A percentile compares a stretch with the other conserved stretches of the same genome.
These are phyloP conservation scores for Penicillium sp. DNA, from an alignment of 2,329 filamentous ascomycete species.

Conservation along the genomic window DNA sequence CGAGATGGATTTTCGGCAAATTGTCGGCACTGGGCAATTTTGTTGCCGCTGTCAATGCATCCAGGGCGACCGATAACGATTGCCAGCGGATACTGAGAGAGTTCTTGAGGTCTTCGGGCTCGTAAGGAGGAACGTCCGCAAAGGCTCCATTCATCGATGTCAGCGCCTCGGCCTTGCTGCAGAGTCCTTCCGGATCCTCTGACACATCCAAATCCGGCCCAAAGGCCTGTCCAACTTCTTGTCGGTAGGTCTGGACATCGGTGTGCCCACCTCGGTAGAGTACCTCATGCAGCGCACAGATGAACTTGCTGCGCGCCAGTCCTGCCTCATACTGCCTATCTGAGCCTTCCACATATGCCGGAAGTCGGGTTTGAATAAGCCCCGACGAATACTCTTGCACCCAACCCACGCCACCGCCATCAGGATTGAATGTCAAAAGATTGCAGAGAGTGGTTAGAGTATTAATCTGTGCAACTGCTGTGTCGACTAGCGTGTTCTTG, in stretches of 20 bases:
- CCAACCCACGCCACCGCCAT: slow-evolving; percentile 51
- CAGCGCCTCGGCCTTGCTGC: slow-evolving; percentile 58
- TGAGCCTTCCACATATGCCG: slow-evolving; percentile 50
- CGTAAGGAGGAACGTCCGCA: slow-evolving; percentile 32
- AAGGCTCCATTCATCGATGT: slow-evolving; percentile 54
- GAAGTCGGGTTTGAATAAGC: slow-evolving; percentile 55
- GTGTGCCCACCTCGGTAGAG: slow-evolving; percentile 55
- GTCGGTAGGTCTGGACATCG: slow-evolving; percentile 55
- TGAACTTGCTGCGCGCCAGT: slow-evolving; percentile 58
- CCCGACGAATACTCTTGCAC: slow-evolving; percentile 57
- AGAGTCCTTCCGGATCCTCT: slow-evolving; percentile 50
- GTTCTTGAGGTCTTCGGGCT: slow-evolving; percentile 31
- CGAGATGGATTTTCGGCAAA: slow-evolving; percentile 54
- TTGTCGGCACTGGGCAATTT: slow-evolving; percentile 54
- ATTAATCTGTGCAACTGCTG: slow-evolving; percentile 63
- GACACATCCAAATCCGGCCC: slow-evolving; percentile 41
- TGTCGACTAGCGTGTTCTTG: slow-evolving; percentile 65
- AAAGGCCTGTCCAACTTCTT: slow-evolving; percentile 44
- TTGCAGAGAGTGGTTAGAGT: slow-evolving; percentile 54
- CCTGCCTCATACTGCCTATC: slow-evolving; percentile 52
- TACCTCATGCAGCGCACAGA: slow-evolving; percentile 56
- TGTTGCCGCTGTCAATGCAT: slow-evolving; percentile 51
- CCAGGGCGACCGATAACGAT: slow-evolving; percentile 52
- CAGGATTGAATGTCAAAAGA: slow-evolving; percentile 45
- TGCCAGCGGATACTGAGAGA: slow-evolving; percentile 50